phyloP scores from a whole-genome alignment of 208 protist species.

The Trypanosoma theileri region DNA sequence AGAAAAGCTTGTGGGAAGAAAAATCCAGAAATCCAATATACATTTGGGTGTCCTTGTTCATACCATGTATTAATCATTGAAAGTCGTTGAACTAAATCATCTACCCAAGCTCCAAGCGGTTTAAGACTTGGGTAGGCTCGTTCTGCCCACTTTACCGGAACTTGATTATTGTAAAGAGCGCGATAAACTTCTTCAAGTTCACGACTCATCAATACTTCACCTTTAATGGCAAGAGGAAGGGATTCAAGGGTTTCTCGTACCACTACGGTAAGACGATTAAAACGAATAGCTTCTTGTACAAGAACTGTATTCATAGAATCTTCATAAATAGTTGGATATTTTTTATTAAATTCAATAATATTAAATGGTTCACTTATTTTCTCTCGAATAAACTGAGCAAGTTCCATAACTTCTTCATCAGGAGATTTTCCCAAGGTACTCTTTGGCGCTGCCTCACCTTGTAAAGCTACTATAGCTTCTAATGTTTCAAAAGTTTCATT shows the following conservation, averaged over 20 bases:
- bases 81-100: conserved; percentile 90
- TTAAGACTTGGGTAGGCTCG: conserved; percentile 95
- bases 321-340: conserved; percentile 95
- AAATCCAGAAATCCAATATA: conserved; percentile 97
- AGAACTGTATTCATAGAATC: conserved; percentile 99
- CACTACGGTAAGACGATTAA: conserved; percentile 92
- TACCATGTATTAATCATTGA: conserved; percentile 95
- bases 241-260: conserved; percentile 78
- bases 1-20: conserved; percentile 97
- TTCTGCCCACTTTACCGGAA: conserved; percentile 89
- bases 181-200: conserved; percentile 95
- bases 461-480: conserved; percentile 78
- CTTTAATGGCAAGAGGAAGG: conserved; percentile 94
- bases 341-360: conserved; percentile 76
- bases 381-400: conserved; percentile 80
- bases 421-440: conserved; percentile 51
- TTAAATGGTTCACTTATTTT: conserved; percentile 83
- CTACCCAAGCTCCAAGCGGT: conserved; percentile 93
- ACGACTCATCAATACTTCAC: conserved; percentile 97
- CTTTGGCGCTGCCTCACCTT: conserved; percentile 52
- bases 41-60: conserved; percentile 87
- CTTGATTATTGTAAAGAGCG: conserved; percentile 95
- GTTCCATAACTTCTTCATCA: conserved; percentile 79
- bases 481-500: conserved; percentile 92
- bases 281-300: conserved; percentile 97